Evolutionary conservation across 169 alveolate genomes (phyloP).

Genomic region (Plasmodium knowlesi): DNA sequence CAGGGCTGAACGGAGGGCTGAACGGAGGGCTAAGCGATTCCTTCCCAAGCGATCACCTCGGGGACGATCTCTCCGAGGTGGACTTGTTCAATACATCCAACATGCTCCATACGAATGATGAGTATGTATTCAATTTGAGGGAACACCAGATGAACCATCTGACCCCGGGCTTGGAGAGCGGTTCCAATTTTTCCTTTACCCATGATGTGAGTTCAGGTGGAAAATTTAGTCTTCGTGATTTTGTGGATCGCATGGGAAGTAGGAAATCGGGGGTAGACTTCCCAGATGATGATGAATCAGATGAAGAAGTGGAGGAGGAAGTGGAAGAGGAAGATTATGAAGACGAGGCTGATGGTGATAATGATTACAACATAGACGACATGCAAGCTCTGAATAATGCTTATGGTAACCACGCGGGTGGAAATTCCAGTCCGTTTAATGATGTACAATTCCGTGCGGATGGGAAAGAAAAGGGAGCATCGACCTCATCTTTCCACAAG

Average conservation of each 20-base stretch:
- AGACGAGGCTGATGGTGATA: neutral
- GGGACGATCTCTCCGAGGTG: neutral
- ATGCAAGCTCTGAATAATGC: neutral
- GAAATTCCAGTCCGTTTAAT: neutral
- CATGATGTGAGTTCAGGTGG: neutral
- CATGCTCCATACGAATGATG: neutral
- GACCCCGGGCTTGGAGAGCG: neutral
- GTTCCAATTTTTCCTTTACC: neutral
- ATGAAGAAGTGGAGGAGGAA: conserved; percentile 7
- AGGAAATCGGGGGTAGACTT: neutral
- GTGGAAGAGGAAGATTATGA: neutral
- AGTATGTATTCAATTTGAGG: neutral
- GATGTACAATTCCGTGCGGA: neutral
- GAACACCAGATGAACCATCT: neutral
- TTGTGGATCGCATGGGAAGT: neutral
- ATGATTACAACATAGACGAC: neutral
- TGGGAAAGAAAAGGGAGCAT: neutral
- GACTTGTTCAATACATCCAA: neutral
- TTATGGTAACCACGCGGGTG: neutral
- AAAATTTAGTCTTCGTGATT: neutral
- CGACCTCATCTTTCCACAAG: neutral
- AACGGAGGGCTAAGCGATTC: neutral
- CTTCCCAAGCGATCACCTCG: neutral
- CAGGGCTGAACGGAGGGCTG: neutral
- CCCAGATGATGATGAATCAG: neutral